Base-by-base conservation (phyloP, 108 stramenopile species). In the Nitzschia sp. region DNA sequence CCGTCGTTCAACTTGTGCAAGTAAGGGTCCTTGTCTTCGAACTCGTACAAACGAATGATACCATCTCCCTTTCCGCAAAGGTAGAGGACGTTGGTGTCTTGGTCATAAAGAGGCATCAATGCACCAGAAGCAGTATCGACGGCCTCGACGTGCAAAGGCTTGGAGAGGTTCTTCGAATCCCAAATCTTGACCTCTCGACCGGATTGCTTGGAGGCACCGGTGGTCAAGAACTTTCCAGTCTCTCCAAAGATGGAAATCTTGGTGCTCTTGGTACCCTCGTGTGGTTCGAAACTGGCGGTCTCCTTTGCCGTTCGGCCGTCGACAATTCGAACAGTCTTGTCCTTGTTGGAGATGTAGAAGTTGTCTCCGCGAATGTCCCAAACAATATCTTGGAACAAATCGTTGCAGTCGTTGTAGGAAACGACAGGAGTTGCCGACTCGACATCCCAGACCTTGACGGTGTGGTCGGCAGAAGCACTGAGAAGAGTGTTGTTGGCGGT, bases 51-150 rank as follows among this genome's bases (percentile, higher is more conserved):
- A 53, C 99, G 91, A 66, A 99, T 94, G 75, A 96, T 95, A 46
- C 97, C 99, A 79, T 99, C 97, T 22, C 99, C 99, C 86, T 99
- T 99, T 53, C 97, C 99, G 60, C 91, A 93, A 41, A 99, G 84
- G 86, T 97, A 99, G 22, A 99, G 82, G 8, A 99, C 85, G 65
- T 71, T 72, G 15, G 93, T 96, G 72, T 96, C 97, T 12, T 63
- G 56, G 70, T 99, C 99, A 63, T 82, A 99, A 76, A 98, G 91
- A 8, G 99, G 99, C 69, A 98, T 85, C 67, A 99, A 75, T 8
- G 96, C 97, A 50, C 99, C 99, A 0, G 97, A 90, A 8, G 97
- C 96, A 62, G 91, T 94, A 76, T 99, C 99, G 59, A 99, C 86
- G 51, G 94, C 88, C 60, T 95, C 87, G 48, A 65, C 72, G 58